phyloP scores from a whole-genome alignment of 2,329 filamentous ascomycete species.

The Thelonectria rubi region DNA sequence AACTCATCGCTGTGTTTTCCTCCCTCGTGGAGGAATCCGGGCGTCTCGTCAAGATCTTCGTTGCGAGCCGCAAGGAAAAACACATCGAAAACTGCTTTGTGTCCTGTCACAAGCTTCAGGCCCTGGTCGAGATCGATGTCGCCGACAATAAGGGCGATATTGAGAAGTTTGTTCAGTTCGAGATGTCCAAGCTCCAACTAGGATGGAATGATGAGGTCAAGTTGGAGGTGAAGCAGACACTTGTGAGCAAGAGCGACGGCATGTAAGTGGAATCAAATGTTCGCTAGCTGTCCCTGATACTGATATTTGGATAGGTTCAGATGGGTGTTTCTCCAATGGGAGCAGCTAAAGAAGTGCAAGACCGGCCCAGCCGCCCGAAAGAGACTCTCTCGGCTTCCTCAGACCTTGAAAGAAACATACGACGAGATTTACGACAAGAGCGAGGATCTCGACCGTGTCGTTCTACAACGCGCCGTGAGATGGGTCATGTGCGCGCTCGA shows the following conservation, averaged over 20 bases:
- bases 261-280: neutral
- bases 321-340: conserved; percentile 13
- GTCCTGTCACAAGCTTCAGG: neutral
- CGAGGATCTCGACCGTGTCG: neutral
- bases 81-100: neutral
- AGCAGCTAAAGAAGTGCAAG: neutral
- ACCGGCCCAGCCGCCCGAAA: neutral
- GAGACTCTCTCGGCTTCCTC: conserved; percentile 4
- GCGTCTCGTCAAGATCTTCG: neutral
- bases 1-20: neutral
- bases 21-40: neutral
- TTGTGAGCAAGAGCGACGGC: conserved; percentile 1
- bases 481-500: conserved; percentile 2
- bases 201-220: neutral
- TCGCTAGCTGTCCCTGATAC: neutral
- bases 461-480: conserved; percentile 11
- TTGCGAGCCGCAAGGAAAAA: conserved; percentile 5
- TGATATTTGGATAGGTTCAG: conserved; percentile 13
- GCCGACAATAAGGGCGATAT: conserved; percentile 8
- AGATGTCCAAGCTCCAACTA: neutral
- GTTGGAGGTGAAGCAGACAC: neutral
- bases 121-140: neutral
- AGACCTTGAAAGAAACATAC: neutral
- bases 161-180: neutral
- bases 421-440: neutral